Evolutionary conservation across 106 monocot genomes (phyloP).

Genomic region (Apostasia shenzhenica): DNA sequence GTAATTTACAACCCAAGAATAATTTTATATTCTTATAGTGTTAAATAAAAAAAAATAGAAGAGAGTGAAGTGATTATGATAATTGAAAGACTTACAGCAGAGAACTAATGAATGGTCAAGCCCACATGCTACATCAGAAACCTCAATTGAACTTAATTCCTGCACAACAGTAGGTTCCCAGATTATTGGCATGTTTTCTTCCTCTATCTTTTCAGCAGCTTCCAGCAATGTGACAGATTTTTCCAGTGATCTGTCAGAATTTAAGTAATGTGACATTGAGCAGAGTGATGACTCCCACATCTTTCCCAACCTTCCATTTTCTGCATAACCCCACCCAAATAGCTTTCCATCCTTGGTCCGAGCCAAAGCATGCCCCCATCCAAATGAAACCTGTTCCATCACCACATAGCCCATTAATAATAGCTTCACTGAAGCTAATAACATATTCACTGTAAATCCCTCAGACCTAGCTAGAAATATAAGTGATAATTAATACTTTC

Average conservation of each 20-base stretch:
- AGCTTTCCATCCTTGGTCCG: constrained; percentile 52
- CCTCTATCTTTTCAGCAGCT: constrained; percentile 40
- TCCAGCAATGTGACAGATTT: constrained; percentile 32
- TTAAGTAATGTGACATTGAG: not conserved
- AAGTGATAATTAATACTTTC: no score
- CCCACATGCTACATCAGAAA: constrained; percentile 71
- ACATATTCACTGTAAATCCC: no score
- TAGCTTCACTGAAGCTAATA: no score
- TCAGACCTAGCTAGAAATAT: no score
- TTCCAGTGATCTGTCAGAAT: constrained; percentile 3
- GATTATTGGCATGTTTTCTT: constrained; percentile 74
- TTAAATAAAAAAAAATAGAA: no score
- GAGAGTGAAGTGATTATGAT: no score
- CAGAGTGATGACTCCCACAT: constrained; percentile 31
- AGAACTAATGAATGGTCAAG: constrained; percentile 82
- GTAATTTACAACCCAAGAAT: no score
- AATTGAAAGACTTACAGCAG: constrained; percentile 46
- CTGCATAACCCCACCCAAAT: constrained; percentile 80
- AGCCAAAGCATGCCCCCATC: constrained; percentile 90
- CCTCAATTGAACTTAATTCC: constrained; percentile 36
- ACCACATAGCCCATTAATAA: no score
- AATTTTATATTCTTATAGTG: no score
- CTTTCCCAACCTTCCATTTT: constrained; percentile 63
- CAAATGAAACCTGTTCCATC: constrained; percentile 64
- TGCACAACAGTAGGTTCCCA: constrained; percentile 57